These are phyloP conservation scores for maize (Zea mays) DNA, from an alignment of 176 grass and related monocot species.

Conservation along the genomic window Zm-B73-REFERENCE-NAM-5.0 NC_050096.1:292571001-292571500, in stretches of 20 bases:
- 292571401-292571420: constrained; percentile 67
- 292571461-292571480: constrained; percentile 30
- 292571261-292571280: constrained; percentile 91
- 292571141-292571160: constrained; percentile 18
- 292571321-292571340: constrained; percentile 84
- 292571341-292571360: constrained; percentile 65
- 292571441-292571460: constrained; percentile 25
- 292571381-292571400: constrained; percentile 46
- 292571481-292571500: constrained; percentile 39
- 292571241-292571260: constrained; percentile 84
- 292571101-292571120: constrained; percentile 3
- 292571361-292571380: constrained; percentile 83
- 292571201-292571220: neutral
- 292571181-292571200: neutral
- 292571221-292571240: constrained; percentile 21
- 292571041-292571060: constrained; percentile 23
- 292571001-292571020: neutral
- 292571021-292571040: constrained; percentile 16
- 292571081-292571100: constrained; percentile 9
- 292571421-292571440: constrained; percentile 64
- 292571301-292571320: constrained; percentile 92
- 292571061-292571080: neutral
- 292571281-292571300: constrained; percentile 82
- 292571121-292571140: constrained; percentile 8
- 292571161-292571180: constrained; percentile 17